Evolutionary conservation across 768 basidiomycete genomes (phyloP), one percentile per base, ranked within the genome.

Genomic region (Podaxis pistillaris): DNA sequence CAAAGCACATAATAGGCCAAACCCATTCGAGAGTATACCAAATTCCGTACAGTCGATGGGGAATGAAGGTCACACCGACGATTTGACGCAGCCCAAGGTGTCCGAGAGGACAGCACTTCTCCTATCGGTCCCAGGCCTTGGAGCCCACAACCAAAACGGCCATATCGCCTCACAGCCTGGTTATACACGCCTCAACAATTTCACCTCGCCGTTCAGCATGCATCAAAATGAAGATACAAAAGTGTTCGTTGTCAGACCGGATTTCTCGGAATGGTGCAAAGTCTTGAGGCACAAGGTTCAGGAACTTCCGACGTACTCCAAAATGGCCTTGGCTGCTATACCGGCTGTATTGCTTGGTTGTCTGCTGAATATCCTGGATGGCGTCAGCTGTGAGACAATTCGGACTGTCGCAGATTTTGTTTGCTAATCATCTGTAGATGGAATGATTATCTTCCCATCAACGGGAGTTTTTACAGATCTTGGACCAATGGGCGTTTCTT

Each of bases 381-480:
- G 95, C 9, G 87, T 99, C 57, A 93, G 91, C 49, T 98, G 89
- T 90, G 71, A 73, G 89, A 24, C 5, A 38, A 81, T 3, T 58
- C 50, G 56, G 26, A 24, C 5, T 49, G 47, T 46, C 24, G 22
- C 22, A n/a, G 38, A 11, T 53, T 24, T n/a, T 30, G 37, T 49
- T 15, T 1, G 33, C 9, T 50, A 50, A 50, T 50, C 5, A 17
- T 13, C 8, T 7, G 50, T 62, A 91, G 89, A 98, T 75, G 96
- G 96, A 5, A 94, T 98, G 93, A 94, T 94, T 72, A 88, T 94
- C 60, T 99, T 98, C 72, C 97, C 97, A 2, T 86, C 90, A 0
- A 83, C 87, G 8, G 85, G 90, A 1, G 80, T 91, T 2, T 98
- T 99, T 72, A 75, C 83, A 11, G 85, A 85, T 58, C 86, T 96